Conservation (phyloP, 177 flowering plant genomes). For the Tripterygium wilfordii region DNA sequence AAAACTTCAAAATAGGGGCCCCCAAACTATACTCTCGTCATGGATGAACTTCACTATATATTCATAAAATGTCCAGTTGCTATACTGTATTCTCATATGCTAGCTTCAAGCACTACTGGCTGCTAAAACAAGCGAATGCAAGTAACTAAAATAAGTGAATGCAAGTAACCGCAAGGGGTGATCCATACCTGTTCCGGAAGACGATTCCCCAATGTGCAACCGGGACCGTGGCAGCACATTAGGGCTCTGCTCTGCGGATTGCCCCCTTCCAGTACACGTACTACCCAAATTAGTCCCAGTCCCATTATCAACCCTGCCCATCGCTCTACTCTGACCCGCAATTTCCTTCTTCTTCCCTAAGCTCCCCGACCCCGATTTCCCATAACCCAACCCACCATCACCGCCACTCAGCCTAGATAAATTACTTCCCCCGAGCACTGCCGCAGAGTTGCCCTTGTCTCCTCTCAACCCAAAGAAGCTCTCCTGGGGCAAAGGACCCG, state of each 20-base stretch:
- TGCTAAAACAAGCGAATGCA: too few species aligned
- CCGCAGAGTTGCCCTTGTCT: conserved; percentile 49
- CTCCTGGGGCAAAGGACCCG: conserved; percentile 97
- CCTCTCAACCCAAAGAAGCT: conserved; percentile 65
- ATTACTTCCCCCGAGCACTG: conserved; percentile 58
- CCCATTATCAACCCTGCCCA: conserved; percentile 12
- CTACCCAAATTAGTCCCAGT: background rate
- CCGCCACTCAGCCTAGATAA: conserved; percentile 46
- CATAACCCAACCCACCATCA: conserved; percentile 14
- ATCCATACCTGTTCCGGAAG: background rate
- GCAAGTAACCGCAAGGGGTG: too few species aligned
- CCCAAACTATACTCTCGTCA: too few species aligned
- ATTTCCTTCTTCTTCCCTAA: conserved; percentile 1
- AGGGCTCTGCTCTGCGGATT: conserved; percentile 1
- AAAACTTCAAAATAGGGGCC: too few species aligned
- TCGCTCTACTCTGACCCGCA: conserved; percentile 21
- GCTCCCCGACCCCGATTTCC: conserved; percentile 12
- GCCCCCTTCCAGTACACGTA: background rate
- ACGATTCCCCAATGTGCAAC: conserved; percentile 3
- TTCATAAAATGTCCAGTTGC: too few species aligned
- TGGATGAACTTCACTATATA: too few species aligned
- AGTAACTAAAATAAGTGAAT: too few species aligned
- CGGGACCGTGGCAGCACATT: background rate
- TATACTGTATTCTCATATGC: too few species aligned
- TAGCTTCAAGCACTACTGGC: too few species aligned